Evolutionary conservation across 2,329 filamentous ascomycete species (phyloP).

Genomic region (Ophiocordyceps unilateralis): DNA sequence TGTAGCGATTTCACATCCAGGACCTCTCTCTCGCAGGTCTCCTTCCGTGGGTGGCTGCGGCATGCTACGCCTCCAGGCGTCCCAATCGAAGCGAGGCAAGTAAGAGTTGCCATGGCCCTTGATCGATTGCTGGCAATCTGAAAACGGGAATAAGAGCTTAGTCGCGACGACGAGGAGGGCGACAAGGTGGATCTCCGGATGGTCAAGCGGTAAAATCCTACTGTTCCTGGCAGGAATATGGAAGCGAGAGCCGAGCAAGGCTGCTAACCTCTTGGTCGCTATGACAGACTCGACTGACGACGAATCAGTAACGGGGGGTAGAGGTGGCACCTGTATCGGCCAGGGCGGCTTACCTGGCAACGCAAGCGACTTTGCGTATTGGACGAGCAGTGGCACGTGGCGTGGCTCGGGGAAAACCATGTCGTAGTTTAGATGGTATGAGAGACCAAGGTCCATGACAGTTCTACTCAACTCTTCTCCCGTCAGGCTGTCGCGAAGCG

Average conservation of each 20-base stretch:
- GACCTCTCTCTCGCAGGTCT: constrained; percentile 3
- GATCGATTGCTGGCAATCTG: constrained; percentile 28
- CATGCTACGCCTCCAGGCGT: constrained; percentile 42
- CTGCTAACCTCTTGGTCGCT: constrained; percentile 25
- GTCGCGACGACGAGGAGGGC: constrained; percentile 55
- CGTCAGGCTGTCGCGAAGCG: constrained; percentile 21
- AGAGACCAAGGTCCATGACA: constrained; percentile 42
- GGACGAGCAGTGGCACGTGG: constrained; percentile 46
- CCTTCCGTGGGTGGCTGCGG: constrained; percentile 6
- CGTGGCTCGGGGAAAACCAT: constrained; percentile 62
- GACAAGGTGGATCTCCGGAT: constrained; percentile 62
- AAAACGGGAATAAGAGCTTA: constrained; percentile 67
- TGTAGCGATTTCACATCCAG: constrained; percentile 32
- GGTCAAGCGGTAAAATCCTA: constrained; percentile 31
- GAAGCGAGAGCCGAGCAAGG: constrained; percentile 30
- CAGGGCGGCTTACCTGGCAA: constrained; percentile 44
- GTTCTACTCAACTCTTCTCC: constrained; percentile 45
- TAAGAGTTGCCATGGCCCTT: neutral
- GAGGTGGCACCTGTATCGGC: no score
- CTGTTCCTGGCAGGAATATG: constrained; percentile 31
- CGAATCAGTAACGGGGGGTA: constrained; percentile 9
- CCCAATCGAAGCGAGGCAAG: constrained; percentile 45
- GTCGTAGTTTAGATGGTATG: constrained; percentile 50
- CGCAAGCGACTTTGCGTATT: constrained; percentile 52
- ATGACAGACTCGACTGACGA: constrained; percentile 35